Evolutionary conservation across 2,329 filamentous ascomycete species (phyloP).

Genomic region (Ilyonectria robusta): DNA sequence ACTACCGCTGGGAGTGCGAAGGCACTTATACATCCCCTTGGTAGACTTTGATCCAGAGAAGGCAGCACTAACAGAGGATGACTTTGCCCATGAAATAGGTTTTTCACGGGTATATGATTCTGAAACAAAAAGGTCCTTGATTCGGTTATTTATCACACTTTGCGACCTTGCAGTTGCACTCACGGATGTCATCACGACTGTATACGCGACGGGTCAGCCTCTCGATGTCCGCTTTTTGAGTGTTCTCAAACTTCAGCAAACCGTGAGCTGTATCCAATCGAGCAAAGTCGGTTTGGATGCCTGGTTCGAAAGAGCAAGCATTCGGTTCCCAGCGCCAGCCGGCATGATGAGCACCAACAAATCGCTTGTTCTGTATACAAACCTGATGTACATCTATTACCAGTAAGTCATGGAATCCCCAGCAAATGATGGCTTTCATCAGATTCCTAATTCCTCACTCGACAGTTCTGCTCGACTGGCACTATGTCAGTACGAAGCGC

Average conservation of each 20-base stretch:
- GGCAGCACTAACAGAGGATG: slow-evolving; percentile 15
- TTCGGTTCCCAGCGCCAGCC: slow-evolving; percentile 25
- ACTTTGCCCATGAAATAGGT: slow-evolving; percentile 26
- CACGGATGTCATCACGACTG: slow-evolving; percentile 32
- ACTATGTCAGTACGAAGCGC: slow-evolving; percentile 30
- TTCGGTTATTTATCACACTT: slow-evolving; percentile 29
- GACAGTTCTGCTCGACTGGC: slow-evolving; percentile 32
- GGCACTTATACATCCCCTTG: slow-evolving; percentile 30
- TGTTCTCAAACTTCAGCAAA: slow-evolving; percentile 3
- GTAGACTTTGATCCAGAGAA: slow-evolving; percentile 12
- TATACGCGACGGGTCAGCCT: slow-evolving; percentile 23
- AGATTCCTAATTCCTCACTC: too few relatives aligned
- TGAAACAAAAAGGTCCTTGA: slow-evolving; percentile 23
- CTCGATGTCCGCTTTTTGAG: background rate
- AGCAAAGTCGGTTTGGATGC: slow-evolving; percentile 12
- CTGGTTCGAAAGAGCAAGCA: slow-evolving; percentile 23
- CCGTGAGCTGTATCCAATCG: slow-evolving; percentile 3
- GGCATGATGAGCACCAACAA: slow-evolving; percentile 15
- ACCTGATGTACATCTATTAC: slow-evolving; percentile 38
- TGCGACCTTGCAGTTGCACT: slow-evolving; percentile 32
- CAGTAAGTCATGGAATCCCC: slow-evolving; percentile 6
- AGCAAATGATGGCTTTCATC: background rate
- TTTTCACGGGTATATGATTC: slow-evolving; percentile 23
- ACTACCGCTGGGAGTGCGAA: slow-evolving; percentile 27
- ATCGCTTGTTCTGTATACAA: slow-evolving; percentile 27